Evolutionary conservation across 176 grass and related monocot species (phyloP).

Genomic region (Ensete ventricosum): DNA sequence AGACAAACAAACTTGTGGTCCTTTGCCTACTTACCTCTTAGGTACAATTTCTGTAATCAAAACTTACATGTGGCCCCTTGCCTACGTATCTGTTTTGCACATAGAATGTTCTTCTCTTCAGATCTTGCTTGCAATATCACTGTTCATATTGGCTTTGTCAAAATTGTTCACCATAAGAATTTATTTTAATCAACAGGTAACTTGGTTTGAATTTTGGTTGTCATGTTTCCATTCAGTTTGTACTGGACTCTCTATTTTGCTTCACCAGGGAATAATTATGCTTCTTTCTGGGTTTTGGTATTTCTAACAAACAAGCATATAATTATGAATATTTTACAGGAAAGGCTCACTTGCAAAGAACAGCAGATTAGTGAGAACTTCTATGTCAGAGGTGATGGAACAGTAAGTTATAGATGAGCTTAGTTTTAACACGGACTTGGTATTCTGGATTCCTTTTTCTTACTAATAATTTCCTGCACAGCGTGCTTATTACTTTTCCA

Average conservation of each 20-base stretch:
- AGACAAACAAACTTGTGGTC: too few relatives aligned
- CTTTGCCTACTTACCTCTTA: too few relatives aligned
- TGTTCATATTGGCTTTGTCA: too few relatives aligned
- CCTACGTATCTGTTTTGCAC: too few relatives aligned
- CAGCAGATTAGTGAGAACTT: constrained; percentile 96
- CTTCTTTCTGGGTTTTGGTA: neutral
- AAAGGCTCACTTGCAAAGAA: constrained; percentile 79
- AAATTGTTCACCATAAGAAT: too few relatives aligned
- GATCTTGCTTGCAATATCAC: too few relatives aligned
- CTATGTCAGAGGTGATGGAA: constrained; percentile 97
- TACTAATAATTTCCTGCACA: constrained; percentile 30
- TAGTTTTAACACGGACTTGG: constrained; percentile 12
- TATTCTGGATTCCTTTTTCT: neutral
- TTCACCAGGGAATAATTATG: neutral
- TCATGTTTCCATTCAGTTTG: neutral
- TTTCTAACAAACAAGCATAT: neutral
- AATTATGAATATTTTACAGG: constrained; percentile 42
- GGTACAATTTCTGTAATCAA: too few relatives aligned
- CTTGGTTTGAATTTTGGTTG: neutral
- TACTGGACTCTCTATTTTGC: neutral
- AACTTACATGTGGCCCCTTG: too few relatives aligned
- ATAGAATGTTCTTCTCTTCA: too few relatives aligned
- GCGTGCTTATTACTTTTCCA: constrained; percentile 85
- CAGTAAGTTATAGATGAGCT: constrained; percentile 36
- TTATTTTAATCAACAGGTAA: neutral